These are phyloP conservation scores for Amanita pallidorosea DNA, from an alignment of 768 basidiomycete genomes.

Conservation along the genomic window DNA sequence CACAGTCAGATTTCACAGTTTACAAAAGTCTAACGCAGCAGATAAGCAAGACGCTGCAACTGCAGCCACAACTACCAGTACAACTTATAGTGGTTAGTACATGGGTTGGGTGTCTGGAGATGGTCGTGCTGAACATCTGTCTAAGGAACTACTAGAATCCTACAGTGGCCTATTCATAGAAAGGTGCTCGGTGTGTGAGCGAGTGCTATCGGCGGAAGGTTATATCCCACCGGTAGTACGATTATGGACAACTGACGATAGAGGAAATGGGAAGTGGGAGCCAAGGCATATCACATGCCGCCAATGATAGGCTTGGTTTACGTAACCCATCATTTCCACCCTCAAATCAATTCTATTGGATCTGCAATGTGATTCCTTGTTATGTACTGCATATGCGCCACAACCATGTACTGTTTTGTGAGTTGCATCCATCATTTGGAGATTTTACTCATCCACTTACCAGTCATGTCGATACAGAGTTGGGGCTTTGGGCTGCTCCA, in stretches of 20 bases:
- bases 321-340: slow-evolving; percentile 3
- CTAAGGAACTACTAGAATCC: slow-evolving; percentile 38
- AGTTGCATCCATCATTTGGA: neutral
- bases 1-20: slow-evolving; percentile 55
- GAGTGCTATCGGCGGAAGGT: slow-evolving; percentile 58
- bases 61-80: slow-evolving; percentile 40
- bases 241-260: slow-evolving; percentile 30
- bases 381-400: neutral
- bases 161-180: slow-evolving; percentile 56
- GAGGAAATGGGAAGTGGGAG: slow-evolving; percentile 23
- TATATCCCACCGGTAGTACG: slow-evolving; percentile 67
- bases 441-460: neutral
- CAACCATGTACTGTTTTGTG: neutral
- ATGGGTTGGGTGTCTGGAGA: neutral
- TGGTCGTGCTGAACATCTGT: neutral
- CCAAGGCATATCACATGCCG: slow-evolving; percentile 35
- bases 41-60: slow-evolving; percentile 46
- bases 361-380: neutral
- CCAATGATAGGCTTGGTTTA: neutral
- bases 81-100: slow-evolving; percentile 38
- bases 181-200: slow-evolving; percentile 47
- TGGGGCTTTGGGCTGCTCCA: neutral
- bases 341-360: neutral
- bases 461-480: neutral
- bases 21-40: slow-evolving; percentile 62